A percentile compares a stretch with the other conserved stretches of the same genome.
Evolutionary conservation across 2,329 filamentous ascomycete genomes (phyloP).

Genomic region (Verticillium klebahnii): DNA sequence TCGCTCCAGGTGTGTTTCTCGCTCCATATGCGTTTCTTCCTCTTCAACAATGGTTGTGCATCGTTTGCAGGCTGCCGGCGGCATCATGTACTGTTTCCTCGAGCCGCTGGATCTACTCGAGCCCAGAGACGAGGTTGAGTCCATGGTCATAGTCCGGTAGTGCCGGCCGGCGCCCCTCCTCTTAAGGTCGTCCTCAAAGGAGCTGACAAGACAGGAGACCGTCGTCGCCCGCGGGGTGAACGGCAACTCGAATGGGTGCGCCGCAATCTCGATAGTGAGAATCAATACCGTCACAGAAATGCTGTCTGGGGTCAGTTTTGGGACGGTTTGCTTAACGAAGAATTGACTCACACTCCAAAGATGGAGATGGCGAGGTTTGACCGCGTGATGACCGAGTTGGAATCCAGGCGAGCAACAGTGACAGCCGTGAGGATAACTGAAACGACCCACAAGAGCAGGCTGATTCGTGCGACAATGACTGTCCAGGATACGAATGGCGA

Average conservation of each 20-base stretch:
- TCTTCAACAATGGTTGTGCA: constrained; percentile 3
- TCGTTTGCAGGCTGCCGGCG: neutral
- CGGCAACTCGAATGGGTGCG: constrained; percentile 17
- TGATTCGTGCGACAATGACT: constrained; percentile 21
- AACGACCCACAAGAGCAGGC: constrained; percentile 20
- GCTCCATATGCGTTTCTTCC: constrained; percentile 2
- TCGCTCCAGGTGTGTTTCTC: neutral
- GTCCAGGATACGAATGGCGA: constrained; percentile 24
- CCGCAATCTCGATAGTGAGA: constrained; percentile 15
- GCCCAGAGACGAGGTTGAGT: neutral
- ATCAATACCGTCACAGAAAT: constrained; percentile 10
- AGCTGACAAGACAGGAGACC: constrained; percentile 6
- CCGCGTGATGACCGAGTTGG: constrained; percentile 15
- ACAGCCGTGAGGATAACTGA: constrained; percentile 18
- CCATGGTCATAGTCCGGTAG: constrained; percentile 5
- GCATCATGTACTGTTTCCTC: neutral
- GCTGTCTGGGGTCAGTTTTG: neutral
- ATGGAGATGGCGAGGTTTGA: constrained; percentile 19
- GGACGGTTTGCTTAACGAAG: constrained; percentile 3
- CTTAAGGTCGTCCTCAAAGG: constrained; percentile 10
- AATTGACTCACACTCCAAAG: constrained; percentile 16
- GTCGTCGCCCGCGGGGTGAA: constrained; percentile 10
- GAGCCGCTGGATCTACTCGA: neutral
- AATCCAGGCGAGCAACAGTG: constrained; percentile 17
- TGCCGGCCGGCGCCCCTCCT: neutral